Conservation (phyloP, 1,139 yeast genomes). For the Candida glucosophila region DNA sequence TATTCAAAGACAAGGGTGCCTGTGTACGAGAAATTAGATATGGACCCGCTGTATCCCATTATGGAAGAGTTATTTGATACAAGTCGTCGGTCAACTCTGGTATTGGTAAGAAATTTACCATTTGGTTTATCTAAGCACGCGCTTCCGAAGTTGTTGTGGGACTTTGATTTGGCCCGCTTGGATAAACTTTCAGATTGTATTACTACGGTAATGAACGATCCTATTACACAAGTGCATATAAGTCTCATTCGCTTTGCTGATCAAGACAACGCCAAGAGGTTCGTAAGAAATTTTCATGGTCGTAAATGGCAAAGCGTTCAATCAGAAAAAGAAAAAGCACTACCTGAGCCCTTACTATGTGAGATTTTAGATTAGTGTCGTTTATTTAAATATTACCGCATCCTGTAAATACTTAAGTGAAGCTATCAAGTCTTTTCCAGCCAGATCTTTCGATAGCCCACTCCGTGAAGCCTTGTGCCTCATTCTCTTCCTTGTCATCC, state of each 20-base stretch:
- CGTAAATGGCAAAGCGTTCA: conserved; percentile 29
- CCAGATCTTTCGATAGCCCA: conserved; percentile 68
- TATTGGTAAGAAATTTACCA: conserved; percentile 32
- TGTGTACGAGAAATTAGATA: conserved; percentile 4
- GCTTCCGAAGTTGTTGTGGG: conserved; percentile 28
- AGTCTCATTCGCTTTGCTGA: conserved; percentile 40
- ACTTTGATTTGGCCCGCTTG: conserved; percentile 23
- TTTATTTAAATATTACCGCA: conserved; percentile 22
- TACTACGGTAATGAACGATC: conserved; percentile 18
- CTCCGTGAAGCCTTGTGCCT: conserved; percentile 21
- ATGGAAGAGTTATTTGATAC: conserved; percentile 10
- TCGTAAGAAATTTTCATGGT: conserved; percentile 49
- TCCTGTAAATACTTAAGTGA: conserved; percentile 1
- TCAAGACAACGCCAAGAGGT: conserved; percentile 41
- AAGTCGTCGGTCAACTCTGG: conserved; percentile 12
- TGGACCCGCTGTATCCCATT: conserved; percentile 8
- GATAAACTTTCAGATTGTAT: conserved; percentile 10
- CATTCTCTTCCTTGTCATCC: conserved; percentile 1
- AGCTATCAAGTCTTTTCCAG: conserved; percentile 58
- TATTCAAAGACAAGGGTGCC: conserved; percentile 3
- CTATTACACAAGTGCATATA: conserved; percentile 17
- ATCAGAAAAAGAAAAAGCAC: conserved; percentile 17
- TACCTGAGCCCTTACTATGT: conserved; percentile 32
- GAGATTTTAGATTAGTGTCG: conserved; percentile 21
- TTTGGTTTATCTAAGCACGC: conserved; percentile 28